Evolutionary conservation across 352 stramenopile genomes (phyloP), one percentile per base, ranked within the genome.

Genomic region (Phytophthora cajani): DNA sequence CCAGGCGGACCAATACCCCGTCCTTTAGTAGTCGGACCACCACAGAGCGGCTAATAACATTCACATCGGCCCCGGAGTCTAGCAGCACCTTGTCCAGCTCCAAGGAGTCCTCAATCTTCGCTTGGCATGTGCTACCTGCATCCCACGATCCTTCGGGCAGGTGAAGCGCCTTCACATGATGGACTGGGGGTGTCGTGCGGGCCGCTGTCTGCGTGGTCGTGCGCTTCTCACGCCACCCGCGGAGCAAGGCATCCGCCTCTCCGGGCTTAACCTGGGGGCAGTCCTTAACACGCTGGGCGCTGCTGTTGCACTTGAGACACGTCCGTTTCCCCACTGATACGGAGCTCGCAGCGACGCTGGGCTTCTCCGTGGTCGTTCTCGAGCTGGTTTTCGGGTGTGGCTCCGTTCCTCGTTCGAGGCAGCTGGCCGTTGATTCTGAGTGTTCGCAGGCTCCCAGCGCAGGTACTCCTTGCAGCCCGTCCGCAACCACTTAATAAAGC

Each of bases 141-240:
- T 46, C 38, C 38, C 17, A n/a, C 6, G 55, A 30, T 5, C n/a
- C 55, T 12, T 52, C n/a, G 17, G 11, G 17, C 6, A 62, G 56
- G 0, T 62, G 56, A 2, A 62, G 23, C 7, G 40, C 40, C 11
- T 62, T 62, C 8, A 62, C 23, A 32, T 16, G 3, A n/a, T 62
- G 23, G 25, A 25, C 55, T 38, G 55, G 38, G 17, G 55, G 19
- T 38, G 17, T 38, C 3, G 56, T 32, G 12, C 14, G 36, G 11
- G 23, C 14, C 10, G 56, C 12, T 25, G 38, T 32, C 40, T 46
- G 23, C 0, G 38, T 6, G 19, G n/a, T 10, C 30, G 57, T 12
- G 1, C 27, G 17, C 7, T 63, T 64, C 17, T 69, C 62, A 6
- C 62, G 38, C 54, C 62, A 69, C 30, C 59, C 44, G 11, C 53